These are phyloP conservation scores for Microcos paniculata DNA, from an alignment of 345 rosid genomes.

Conservation along the genomic window DNA sequence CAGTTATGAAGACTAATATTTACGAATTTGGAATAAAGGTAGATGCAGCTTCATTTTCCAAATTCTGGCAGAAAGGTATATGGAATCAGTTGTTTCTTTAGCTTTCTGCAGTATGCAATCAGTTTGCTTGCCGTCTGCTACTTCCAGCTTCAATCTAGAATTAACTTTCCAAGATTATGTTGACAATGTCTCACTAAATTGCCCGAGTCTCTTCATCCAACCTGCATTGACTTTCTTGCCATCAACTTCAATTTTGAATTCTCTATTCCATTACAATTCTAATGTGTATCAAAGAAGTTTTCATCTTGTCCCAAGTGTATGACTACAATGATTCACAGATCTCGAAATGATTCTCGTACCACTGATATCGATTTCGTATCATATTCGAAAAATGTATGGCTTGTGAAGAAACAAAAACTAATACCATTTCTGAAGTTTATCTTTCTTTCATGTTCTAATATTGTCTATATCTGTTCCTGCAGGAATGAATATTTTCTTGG, in stretches of 20 bases:
- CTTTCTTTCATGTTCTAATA: neutral
- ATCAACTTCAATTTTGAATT: neutral
- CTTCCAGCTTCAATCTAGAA: neutral
- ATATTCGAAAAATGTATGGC: neutral
- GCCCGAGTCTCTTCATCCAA: neutral
- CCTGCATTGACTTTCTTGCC: neutral
- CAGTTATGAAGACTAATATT: neutral
- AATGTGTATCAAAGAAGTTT: neutral
- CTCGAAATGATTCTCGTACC: too few relatives aligned
- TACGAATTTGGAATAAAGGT: neutral
- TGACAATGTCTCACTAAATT: neutral
- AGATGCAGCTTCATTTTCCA: neutral
- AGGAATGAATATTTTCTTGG: neutral
- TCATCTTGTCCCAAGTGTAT: too few relatives aligned
- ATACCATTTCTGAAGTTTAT: neutral
- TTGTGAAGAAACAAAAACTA: neutral
- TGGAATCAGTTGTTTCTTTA: neutral
- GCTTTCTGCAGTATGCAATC: neutral
- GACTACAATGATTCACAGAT: too few relatives aligned
- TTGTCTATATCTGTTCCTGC: neutral
- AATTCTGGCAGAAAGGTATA: neutral
- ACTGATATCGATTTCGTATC: neutral
- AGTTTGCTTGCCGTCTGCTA: neutral
- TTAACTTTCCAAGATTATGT: too few relatives aligned
- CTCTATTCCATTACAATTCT: neutral